Percentiles rank a stretch among this genome's conserved stretches.
Evolutionary conservation across 106 monocot genomes (phyloP).

Genomic region (Acorus calamus): DNA sequence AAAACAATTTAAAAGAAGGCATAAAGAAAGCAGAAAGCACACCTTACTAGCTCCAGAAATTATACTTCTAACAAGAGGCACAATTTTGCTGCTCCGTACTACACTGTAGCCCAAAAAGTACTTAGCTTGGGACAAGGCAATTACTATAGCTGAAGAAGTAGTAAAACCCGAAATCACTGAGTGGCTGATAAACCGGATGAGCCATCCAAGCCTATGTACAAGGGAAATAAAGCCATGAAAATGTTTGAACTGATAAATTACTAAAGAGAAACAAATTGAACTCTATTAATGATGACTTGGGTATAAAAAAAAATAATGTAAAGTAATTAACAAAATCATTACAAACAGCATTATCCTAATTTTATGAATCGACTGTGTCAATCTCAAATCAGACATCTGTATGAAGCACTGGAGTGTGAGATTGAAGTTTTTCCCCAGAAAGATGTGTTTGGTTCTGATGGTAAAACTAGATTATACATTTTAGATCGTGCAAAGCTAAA

Average conservation of each 20-base stretch:
- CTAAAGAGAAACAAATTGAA: not conserved
- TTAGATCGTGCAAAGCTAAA: too few species aligned
- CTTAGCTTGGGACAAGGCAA: conserved; percentile 87
- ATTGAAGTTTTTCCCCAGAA: too few species aligned
- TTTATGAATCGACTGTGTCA: too few species aligned
- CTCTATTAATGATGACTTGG: too few species aligned
- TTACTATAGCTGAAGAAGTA: conserved; percentile 89
- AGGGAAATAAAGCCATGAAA: not conserved
- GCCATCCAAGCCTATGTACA: conserved; percentile 82
- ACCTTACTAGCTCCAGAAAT: conserved; percentile 72
- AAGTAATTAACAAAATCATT: not conserved
- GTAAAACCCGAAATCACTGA: conserved; percentile 98
- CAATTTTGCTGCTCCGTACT: conserved; percentile 78
- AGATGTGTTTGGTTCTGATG: too few species aligned
- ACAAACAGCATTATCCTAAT: too few species aligned
- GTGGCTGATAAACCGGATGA: conserved; percentile 91
- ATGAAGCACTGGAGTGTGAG: too few species aligned
- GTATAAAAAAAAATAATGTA: not conserved
- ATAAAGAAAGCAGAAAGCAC: conserved; percentile 9
- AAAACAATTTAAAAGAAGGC: not conserved
- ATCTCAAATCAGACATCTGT: too few species aligned
- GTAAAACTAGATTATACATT: too few species aligned
- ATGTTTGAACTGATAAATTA: not conserved
- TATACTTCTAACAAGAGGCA: conserved; percentile 77
- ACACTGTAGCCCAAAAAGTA: conserved; percentile 87